phyloP scores from a whole-genome alignment of 192 early-diverging fungal species.

The Fimicolochytrium jonesii region DNA sequence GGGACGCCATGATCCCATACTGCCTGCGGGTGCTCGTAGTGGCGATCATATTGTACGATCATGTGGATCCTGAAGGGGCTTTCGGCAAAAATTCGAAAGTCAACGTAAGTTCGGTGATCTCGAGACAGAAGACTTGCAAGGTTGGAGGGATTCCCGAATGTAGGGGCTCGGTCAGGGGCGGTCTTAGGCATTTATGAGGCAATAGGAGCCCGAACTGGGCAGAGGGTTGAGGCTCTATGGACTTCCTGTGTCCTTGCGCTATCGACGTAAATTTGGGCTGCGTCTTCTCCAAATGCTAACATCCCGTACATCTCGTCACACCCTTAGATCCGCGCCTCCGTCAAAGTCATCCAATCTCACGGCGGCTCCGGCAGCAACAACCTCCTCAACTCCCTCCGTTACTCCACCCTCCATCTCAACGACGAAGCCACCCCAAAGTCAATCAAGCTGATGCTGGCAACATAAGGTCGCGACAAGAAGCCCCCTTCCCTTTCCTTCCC shows the following conservation, averaged over 20 bases:
- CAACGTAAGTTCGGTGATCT: conserved; percentile 58
- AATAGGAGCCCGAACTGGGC: neutral
- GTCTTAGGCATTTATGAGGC: neutral
- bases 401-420: conserved; percentile 76
- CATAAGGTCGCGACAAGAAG: neutral
- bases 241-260: neutral
- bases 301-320: neutral
- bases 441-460: conserved; percentile 28
- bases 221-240: neutral
- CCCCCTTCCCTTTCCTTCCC: neutral
- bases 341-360: conserved; percentile 61
- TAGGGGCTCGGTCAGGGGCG: too few species aligned
- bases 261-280: neutral
- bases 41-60: conserved; percentile 87
- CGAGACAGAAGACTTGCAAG: too few species aligned
- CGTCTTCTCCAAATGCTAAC: neutral
- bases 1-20: conserved; percentile 60
- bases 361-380: conserved; percentile 52
- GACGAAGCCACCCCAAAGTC: conserved; percentile 70
- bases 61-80: conserved; percentile 74
- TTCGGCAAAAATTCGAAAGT: conserved; percentile 73
- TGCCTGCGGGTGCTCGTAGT: conserved; percentile 84
- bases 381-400: conserved; percentile 70
- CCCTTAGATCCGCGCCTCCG: conserved; percentile 51
- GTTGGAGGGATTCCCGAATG: too few species aligned